These are phyloP conservation scores for Colletotrichum sp. DNA, from an alignment of 2,329 filamentous ascomycete species.

Conservation along the genomic window DNA sequence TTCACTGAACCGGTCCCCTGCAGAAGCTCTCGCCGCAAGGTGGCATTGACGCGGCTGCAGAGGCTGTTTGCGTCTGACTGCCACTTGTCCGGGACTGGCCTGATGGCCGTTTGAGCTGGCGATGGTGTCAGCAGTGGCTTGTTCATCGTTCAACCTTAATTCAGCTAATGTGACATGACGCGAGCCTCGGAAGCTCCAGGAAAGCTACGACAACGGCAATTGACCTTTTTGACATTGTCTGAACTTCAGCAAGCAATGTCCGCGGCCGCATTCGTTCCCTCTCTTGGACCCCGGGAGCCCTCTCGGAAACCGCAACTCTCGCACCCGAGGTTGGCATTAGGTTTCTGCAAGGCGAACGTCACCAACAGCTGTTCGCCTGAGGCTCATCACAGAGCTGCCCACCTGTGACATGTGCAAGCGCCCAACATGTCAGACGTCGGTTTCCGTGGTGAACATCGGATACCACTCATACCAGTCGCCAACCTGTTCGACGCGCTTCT, in stretches of 20 bases:
- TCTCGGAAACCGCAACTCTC: neutral
- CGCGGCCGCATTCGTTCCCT: neutral
- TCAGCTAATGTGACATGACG: neutral
- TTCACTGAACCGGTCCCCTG: neutral
- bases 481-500: neutral
- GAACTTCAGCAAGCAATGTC: neutral
- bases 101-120: neutral
- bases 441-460: slow-evolving; percentile 1
- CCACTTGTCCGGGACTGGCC: neutral
- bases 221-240: neutral
- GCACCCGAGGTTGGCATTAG: neutral
- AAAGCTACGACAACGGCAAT: neutral
- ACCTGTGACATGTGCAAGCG: neutral
- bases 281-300: neutral
- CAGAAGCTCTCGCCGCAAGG: neutral
- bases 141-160: neutral
- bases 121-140: neutral
- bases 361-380: neutral
- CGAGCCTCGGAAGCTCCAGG: neutral
- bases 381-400: neutral
- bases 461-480: neutral
- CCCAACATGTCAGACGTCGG: neutral
- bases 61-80: neutral
- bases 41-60: neutral
- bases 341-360: neutral